Evolutionary conservation across 179 eudicot genomes (phyloP), one percentile per base, ranked within the genome.

Genomic region (Actinidia chinensis): DNA sequence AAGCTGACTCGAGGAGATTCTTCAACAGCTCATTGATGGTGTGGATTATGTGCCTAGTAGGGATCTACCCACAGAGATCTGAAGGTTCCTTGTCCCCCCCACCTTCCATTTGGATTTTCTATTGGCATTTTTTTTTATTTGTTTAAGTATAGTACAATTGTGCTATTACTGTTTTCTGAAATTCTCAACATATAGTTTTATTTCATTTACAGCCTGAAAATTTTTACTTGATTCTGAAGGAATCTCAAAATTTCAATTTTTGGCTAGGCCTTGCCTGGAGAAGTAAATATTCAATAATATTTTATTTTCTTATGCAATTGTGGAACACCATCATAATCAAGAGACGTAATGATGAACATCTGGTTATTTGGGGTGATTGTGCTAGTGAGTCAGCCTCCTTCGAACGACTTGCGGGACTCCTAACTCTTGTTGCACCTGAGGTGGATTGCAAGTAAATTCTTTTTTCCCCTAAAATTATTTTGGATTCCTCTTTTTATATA

Each of bases 321-420:
- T 68, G n/a, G n/a, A 20, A 36, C 33, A n/a, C 40, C 13, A 73
- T 20, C 36, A 55, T 18, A 56, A 6, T 73, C n/a, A n/a, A 56
- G 65, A 40, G 40, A 8, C 8, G 12, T 12, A 52, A 72, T 36
- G 7, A 14, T 28, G 22, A 51, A 4, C 8, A 28, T 56, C 36
- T 80, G 81, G 14, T 75, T 52, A 4, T 44, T 55, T 56, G 63
- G 72, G 50, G 48, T 68, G 50, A 59, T 54, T 76, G 50, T 68
- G 67, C 79, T 75, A 93, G 98, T 98, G 98, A 71, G 96, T 91
- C 63, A 92, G 85, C 81, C 86, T 95, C 75, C 90, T 95, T 51
- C 90, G 85, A 76, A 95, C 99, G 43, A 95, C 99, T 12, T 95
- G 99, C 75, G 99, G 99, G 77, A 95, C 99, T 79, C 99, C 99